Conservation (phyloP, 1,284 basidiomycete species). For the Phenoliferia sp. region DNA sequence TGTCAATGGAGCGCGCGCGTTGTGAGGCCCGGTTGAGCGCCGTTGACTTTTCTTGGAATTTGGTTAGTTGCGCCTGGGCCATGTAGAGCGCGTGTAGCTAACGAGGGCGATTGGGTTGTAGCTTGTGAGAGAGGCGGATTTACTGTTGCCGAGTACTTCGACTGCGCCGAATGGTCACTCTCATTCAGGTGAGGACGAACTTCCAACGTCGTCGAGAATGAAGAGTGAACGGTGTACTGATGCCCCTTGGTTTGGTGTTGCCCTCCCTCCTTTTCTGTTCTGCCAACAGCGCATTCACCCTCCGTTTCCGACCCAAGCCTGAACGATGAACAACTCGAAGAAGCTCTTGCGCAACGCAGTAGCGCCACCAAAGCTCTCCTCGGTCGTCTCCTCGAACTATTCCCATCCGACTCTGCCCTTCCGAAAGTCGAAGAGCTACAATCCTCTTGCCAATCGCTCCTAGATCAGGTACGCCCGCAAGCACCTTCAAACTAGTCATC, state of each 20-base stretch:
- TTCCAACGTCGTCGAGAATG: too few relatives aligned
- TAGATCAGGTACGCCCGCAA: conserved; percentile 9
- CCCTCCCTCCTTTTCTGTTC: neutral
- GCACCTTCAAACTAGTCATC: too few relatives aligned
- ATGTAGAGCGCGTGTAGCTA: conserved; percentile 6
- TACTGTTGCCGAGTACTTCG: conserved; percentile 8
- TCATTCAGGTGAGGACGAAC: too few relatives aligned
- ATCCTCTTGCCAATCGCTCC: conserved; percentile 16
- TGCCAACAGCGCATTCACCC: neutral
- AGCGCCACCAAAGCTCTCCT: conserved; percentile 21
- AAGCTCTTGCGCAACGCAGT: conserved; percentile 17
- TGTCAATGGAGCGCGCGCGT: conserved; percentile 9
- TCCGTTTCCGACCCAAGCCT: conserved; percentile 10
- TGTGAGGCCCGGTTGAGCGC: conserved; percentile 18
- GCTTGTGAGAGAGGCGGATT: conserved; percentile 11
- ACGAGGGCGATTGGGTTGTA: conserved; percentile 2
- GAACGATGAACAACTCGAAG: conserved; percentile 19
- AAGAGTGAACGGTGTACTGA: too few relatives aligned
- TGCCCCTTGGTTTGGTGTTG: too few relatives aligned
- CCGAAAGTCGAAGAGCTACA: conserved; percentile 22
- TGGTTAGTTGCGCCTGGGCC: conserved; percentile 7
- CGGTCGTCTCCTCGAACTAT: conserved; percentile 14
- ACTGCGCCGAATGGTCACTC: conserved; percentile 9
- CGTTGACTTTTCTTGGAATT: conserved; percentile 22
- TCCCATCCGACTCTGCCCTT: conserved; percentile 3